phyloP scores from a whole-genome alignment of 163 green algal genomes.

The Chloromonas sp. region DNA sequence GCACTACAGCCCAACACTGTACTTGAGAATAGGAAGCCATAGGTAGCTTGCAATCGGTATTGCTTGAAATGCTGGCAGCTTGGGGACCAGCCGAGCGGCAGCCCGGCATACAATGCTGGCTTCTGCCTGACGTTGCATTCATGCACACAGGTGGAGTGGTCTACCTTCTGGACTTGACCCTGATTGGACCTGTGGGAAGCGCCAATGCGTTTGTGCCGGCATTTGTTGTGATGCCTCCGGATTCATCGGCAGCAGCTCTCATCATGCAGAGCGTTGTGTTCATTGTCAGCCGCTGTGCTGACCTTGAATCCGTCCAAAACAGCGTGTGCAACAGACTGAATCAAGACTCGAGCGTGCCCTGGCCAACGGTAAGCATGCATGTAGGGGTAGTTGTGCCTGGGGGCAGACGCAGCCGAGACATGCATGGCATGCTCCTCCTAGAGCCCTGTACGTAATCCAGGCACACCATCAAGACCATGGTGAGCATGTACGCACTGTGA shows the following conservation, averaged over 20 bases:
- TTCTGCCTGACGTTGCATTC: not conserved
- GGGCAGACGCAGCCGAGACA: too few species aligned
- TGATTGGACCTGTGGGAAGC: not conserved
- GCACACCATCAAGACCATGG: too few species aligned
- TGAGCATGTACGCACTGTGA: too few species aligned
- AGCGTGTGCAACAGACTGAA: not conserved
- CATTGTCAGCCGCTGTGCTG: not conserved
- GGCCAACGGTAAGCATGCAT: not conserved
- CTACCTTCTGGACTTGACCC: not conserved
- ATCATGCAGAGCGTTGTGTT: not conserved
- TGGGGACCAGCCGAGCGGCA: too few species aligned
- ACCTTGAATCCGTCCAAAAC: not conserved
- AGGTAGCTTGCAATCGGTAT: too few species aligned
- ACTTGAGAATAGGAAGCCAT: too few species aligned
- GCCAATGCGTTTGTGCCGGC: too few species aligned
- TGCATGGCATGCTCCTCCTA: too few species aligned
- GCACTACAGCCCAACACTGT: not conserved
- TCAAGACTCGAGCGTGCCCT: not conserved
- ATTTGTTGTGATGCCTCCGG: not conserved
- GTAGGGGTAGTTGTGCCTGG: too few species aligned
- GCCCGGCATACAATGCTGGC: too few species aligned
- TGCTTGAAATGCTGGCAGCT: too few species aligned
- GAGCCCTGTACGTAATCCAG: too few species aligned
- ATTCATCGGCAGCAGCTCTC: not conserved
- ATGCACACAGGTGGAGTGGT: not conserved